Base-by-base conservation (phyloP, 106 monocot species). In the Hemerocallis citrina region DNA sequence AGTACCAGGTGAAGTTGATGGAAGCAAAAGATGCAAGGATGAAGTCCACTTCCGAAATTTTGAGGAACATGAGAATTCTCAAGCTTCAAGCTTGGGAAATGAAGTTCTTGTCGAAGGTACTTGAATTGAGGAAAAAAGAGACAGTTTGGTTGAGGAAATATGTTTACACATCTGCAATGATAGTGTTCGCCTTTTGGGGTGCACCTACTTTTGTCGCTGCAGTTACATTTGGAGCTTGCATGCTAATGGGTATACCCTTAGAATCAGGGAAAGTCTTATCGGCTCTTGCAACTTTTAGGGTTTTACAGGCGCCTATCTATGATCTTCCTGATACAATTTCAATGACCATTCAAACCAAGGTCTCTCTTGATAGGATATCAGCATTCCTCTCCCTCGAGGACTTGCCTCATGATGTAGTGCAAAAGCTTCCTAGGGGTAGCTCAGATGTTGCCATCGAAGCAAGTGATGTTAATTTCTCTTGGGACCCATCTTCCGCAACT, bases 1-100 rank as follows among this genome's bases (percentile, higher is more conserved):
- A 62, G 3, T 91, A 64, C 57, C 84, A 91, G 64, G 71, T 75
- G 61, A 85, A 82, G 62, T 22, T 96, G 77, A 96, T 96, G 91
- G 79, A 84, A 28, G 45, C 84, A 5, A 96, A 96, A 65, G 96
- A 96, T 46, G 36, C 47, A 11, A 70, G 91, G 67, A 96, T 96
- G 96, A 96, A 96, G 52, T 70, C 84, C 20, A 96, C 77, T 38
- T 84, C 87, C 0, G 91, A 96, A 63, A 79, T 96, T 9, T 25
- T 96, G 36, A 80, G 79, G 56, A 96, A 85, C 67, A 96, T 96
- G 96, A 76, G 81, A 44, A 91, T 91, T 74, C 81, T 96, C 52
- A 96, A 96, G 69, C 84, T 96, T 34, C 91, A 96, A 60, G 90
- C 75, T 12, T 96, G 87, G 96, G 96, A 96, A 64, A 91, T 91